A percentile compares a stretch with the other conserved stretches of the same genome.
Evolutionary conservation across 208 protist genomes (phyloP).

Genomic region (Leishmania major): DNA sequence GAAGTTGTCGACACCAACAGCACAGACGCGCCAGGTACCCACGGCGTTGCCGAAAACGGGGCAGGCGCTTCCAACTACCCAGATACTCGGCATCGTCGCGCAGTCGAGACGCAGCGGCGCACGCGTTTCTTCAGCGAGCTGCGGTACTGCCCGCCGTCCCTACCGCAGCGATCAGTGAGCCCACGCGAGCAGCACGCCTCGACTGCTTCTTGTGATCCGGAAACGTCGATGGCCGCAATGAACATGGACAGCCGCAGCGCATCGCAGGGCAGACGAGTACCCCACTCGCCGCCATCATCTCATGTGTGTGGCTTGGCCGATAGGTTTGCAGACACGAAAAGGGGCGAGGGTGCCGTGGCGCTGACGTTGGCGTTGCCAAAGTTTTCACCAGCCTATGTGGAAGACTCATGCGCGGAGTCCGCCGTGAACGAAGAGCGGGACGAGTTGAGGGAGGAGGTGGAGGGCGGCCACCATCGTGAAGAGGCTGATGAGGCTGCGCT

Average conservation of each 20-base stretch:
- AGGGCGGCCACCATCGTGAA: not conserved
- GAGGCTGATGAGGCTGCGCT: not conserved
- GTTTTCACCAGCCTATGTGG: not conserved
- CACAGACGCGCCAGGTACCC: not conserved
- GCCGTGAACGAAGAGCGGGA: not conserved
- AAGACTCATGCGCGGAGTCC: not conserved
- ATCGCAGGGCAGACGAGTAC: not conserved
- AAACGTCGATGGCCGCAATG: not conserved
- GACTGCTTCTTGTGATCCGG: not conserved
- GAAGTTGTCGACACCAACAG: not conserved
- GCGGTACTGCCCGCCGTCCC: not conserved
- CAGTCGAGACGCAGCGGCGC: not conserved
- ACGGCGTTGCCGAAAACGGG: not conserved
- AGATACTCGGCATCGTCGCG: too few relatives aligned
- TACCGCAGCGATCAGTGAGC: not conserved
- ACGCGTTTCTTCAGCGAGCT: not conserved
- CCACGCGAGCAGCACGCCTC: not conserved
- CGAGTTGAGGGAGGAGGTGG: not conserved
- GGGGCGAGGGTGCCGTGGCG: not conserved
- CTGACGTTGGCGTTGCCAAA: not conserved
- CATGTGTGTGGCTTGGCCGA: not conserved
- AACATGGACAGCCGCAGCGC: not conserved
- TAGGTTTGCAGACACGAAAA: not conserved
- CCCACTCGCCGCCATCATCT: not conserved
- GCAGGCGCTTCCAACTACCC: not conserved